Base-by-base conservation (phyloP, 139 green algal genomes). In the Chlorella sp. region DNA sequence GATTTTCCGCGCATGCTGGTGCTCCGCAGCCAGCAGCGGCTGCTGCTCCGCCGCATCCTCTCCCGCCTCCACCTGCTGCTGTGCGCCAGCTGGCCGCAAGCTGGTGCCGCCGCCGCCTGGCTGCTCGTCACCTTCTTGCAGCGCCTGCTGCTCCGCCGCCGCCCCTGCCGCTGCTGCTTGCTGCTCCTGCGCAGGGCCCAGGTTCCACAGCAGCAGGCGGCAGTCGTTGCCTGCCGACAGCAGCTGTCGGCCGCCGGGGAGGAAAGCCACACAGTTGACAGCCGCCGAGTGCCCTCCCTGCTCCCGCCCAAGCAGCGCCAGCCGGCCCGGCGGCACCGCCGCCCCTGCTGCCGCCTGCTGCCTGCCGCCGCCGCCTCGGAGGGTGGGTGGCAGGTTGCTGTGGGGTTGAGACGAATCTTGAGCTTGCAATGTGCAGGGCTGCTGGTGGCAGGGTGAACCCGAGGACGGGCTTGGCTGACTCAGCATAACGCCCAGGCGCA, bases 151-250 rank as follows among this genome's bases (percentile, higher is more conserved):
- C 46, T 60, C 51, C 19, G 28, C 73, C 84, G 77, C 70, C 58
- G 26, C 77, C 83, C 62, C 65, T 17, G 80, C 80, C 22, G 51
- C 75, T 5, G 48, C 75, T 11, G 48, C 48, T 5, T 56, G 54
- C 46, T 69, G 51, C 51, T 60, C 51, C 70, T 41, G 72, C 69
- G 30, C 41, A 2, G 58, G 46, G 34, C 34, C 80, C 81, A 90
- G 51, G 44, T 90, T 83, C 88, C 88, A 91, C 20, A 90, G 46
- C 56, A 87, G 62, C 48, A 91, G 30, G 30, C 73, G 65, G 41
- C 51, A n/a, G 38, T 91, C 88, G 77, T 91, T 91, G 48, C 81
- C 88, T 1, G 48, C 85, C 24, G 88, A 91, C n/a, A 91, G 41
- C 46, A 91, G 60, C 51, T 54, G 80, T 38, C 54, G 60, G 20